Evolutionary conservation across 1,284 basidiomycete genomes (phyloP), one percentile per base, ranked within the genome.

Genomic region (Cronartium quercuum): DNA sequence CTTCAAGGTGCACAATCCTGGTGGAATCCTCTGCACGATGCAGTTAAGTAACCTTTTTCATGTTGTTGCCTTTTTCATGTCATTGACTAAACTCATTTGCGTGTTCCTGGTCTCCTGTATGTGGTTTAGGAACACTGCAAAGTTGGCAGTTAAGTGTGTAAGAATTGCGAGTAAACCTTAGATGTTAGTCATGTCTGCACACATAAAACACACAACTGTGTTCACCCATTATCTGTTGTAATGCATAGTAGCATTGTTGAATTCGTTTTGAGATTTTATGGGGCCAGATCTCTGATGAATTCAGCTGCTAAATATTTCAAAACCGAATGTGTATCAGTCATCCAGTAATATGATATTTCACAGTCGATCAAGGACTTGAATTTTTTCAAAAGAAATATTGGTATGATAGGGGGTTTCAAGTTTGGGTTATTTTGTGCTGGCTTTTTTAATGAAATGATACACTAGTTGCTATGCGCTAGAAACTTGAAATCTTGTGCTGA

Each of bases 1-100:
- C 47, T 80, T 3, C 42, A 65, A 47, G 70, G 44, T 1, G 24
- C 21, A 5, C 42, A 66, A 35, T 66, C 70, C 2, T 74, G 70
- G 70, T 74, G 70, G 70, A 74, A 74, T 66, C 63, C 70, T 1
- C 42, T 38, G 6, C 58, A 9, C 47, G 70, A 74, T 74, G 70
- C 70, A 58, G 70, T 74, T 74, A 42, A 65, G 70, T 66, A 29
- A 13, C 42, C 3, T 65, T 21, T 29, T 9, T 38, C 40, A 9
- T 65, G 5, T 18, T 61, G 2, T 6, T 10, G 10, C 18, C 24
- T 29, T 7, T 37, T 21, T 61, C 13, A 18, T 61, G 15, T 61
- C 35, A 12, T 0, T 35, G 6, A 35, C n/a, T 35, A 34, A 6
- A 61, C 24, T 61, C 0, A 7, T 21, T 2, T 37, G 10, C 18